These are phyloP conservation scores for Rhizophagus clarus DNA, from an alignment of 192 early-diverging fungal genomes.

Conservation along the genomic window DNA sequence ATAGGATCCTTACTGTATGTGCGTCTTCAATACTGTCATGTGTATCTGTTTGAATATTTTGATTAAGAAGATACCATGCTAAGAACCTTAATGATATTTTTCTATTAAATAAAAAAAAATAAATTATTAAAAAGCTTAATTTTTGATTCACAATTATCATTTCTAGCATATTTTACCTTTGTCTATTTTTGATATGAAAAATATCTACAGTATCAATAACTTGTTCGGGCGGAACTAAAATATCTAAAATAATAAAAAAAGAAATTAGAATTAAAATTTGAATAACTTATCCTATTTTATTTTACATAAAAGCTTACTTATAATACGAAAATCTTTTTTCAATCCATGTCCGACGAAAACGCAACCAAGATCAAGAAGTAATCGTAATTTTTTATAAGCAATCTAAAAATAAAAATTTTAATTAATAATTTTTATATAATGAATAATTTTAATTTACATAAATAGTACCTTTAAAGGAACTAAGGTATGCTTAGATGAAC, in stretches of 20 bases:
- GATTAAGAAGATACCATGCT: slow-evolving; percentile 81
- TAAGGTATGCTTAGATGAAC: slow-evolving; percentile 70
- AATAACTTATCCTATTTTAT: no score
- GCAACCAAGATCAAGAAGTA: slow-evolving; percentile 88
- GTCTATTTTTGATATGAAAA: slow-evolving; percentile 79
- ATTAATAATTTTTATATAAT: background rate
- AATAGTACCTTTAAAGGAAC: slow-evolving; percentile 76
- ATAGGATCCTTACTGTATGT: slow-evolving; percentile 59
- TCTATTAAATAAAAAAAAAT: slow-evolving; percentile 36
- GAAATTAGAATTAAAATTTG: background rate
- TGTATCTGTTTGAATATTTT: slow-evolving; percentile 85
- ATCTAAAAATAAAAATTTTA: slow-evolving; percentile 30
- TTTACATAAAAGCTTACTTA: slow-evolving; percentile 56
- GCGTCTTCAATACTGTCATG: slow-evolving; percentile 97
- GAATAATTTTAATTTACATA: background rate
- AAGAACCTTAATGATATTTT: slow-evolving; percentile 91
- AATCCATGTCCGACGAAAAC: slow-evolving; percentile 95
- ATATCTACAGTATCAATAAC: slow-evolving; percentile 95
- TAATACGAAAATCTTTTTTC: slow-evolving; percentile 93
- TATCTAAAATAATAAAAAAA: slow-evolving; percentile 64
- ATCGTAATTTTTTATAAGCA: slow-evolving; percentile 89
- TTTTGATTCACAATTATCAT: slow-evolving; percentile 11
- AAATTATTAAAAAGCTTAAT: background rate
- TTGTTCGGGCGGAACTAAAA: slow-evolving; percentile 80
- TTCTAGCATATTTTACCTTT: slow-evolving; percentile 51